A percentile compares a stretch with the other conserved stretches of the same genome.
phyloP scores from a whole-genome alignment of 1,139 yeast genomes.

The Yamadazyma diddensiae region DNA sequence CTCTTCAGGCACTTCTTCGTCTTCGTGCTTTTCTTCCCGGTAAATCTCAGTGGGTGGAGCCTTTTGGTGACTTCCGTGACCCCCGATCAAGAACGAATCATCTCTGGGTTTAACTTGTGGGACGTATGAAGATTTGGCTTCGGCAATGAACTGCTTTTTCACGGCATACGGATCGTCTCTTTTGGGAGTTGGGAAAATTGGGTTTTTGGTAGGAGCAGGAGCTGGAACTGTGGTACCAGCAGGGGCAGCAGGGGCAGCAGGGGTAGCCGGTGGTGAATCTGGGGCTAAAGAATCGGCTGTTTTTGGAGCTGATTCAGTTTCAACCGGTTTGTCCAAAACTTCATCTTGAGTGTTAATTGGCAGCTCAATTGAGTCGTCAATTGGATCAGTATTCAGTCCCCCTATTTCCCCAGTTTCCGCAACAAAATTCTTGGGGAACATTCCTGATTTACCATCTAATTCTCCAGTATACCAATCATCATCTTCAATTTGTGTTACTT shows the following conservation, averaged over 20 bases:
- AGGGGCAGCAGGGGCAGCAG: background rate
- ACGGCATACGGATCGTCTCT: conserved; percentile 41
- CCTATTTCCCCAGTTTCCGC: conserved; percentile 2
- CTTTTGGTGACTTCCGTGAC: conserved; percentile 23
- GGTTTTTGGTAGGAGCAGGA: conserved; percentile 9
- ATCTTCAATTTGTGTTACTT: conserved; percentile 77
- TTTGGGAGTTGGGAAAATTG: conserved; percentile 22
- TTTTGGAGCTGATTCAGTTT: background rate
- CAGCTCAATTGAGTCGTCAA: background rate
- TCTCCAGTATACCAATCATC: conserved; percentile 89
- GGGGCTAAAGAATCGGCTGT: background rate
- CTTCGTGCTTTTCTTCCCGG: conserved; percentile 31
- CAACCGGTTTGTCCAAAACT: background rate
- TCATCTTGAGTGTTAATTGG: background rate
- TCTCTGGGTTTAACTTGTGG: conserved; percentile 46
- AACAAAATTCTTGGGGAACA: conserved; percentile 88
- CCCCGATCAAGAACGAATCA: conserved; percentile 29
- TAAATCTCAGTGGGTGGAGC: conserved; percentile 7
- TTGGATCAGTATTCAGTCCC: background rate
- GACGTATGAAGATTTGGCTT: conserved; percentile 43
- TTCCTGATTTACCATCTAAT: conserved; percentile 59
- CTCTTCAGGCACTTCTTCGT: conserved; percentile 28
- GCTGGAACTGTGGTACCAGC: background rate
- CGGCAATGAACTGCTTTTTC: conserved; percentile 42
- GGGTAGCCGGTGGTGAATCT: background rate